Evolutionary conservation across 2,329 filamentous ascomycete genomes (phyloP), one percentile per base, ranked within the genome.

Genomic region (Parastagonospora avenae): DNA sequence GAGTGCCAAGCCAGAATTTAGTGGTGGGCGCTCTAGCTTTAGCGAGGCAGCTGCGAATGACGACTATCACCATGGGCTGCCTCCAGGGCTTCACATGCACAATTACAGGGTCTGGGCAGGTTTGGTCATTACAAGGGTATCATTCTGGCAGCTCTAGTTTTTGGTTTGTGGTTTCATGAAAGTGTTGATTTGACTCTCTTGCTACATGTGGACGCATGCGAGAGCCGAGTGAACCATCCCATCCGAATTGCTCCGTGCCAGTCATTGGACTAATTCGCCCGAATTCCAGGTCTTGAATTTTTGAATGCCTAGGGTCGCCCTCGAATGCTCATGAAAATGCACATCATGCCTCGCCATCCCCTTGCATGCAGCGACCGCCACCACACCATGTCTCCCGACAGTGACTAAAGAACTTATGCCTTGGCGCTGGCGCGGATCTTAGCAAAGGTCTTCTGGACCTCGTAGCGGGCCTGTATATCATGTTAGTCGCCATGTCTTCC

Each of bases 381-480:
- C 62, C 57, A 58, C 60, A 42, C 62, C 58, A 35, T 61, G 52
- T 64, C 60, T 63, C 54, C 66, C 61, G 59, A 67, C 63, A 63
- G 56, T 52, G 62, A 57, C 59, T 56, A 58, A 45, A 60, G 43
- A 57, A 59, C 66, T 63, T 76, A 74, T 69, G 73, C 73, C 64
- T 69, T 70, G 48, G 72, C 64, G 62, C 68, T 69, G 52, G 72
- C 63, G 59, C 69, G 68, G 81, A 96, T 83, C 87, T 96, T 96
- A 77, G 92, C 91, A 77, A 95, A 85, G 74, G 91, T 88, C 89
- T 97, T 97, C 82, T 89, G 89, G 81, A 96, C 89, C 85, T 97
- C 92, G 83, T 95, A 97, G 78, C 92, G 90, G 79, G 84, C 83
- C 85, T 88, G 68, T 35, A 28, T 28, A 46, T 15, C 8, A 2